phyloP scores from a whole-genome alignment of 2,329 filamentous ascomycete genomes.

The Colletotrichum coccodes region DNA sequence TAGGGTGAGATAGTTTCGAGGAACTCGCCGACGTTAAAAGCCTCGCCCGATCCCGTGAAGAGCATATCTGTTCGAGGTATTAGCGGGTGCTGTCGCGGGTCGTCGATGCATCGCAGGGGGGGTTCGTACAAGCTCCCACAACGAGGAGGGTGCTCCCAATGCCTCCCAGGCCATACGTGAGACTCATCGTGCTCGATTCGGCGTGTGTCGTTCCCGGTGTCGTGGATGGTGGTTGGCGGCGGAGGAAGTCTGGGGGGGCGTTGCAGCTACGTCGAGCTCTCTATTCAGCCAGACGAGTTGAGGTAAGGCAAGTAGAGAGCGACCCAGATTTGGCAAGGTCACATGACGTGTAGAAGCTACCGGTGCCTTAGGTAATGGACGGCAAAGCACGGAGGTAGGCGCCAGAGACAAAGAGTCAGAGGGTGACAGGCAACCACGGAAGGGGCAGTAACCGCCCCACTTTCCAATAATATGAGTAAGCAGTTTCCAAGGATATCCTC shows the following conservation, averaged over 20 bases:
- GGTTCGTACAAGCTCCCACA: slow-evolving; percentile 80
- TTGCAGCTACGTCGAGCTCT: slow-evolving; percentile 36
- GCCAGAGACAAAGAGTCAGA: background rate
- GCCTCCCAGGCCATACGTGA: slow-evolving; percentile 76
- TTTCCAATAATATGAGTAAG: slow-evolving; percentile 40
- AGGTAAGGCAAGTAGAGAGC: slow-evolving; percentile 22
- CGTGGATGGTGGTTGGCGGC: slow-evolving; percentile 24
- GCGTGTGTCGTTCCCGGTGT: slow-evolving; percentile 34
- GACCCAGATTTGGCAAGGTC: slow-evolving; percentile 43
- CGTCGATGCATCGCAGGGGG: slow-evolving; percentile 18
- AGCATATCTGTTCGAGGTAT: slow-evolving; percentile 82
- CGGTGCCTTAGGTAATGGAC: slow-evolving; percentile 10
- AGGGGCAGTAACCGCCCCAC: slow-evolving; percentile 4
- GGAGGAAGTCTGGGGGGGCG: slow-evolving; percentile 22
- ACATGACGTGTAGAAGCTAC: slow-evolving; percentile 44
- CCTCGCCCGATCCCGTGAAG: slow-evolving; percentile 94
- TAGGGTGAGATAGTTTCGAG: slow-evolving; percentile 94
- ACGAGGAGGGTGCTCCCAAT: slow-evolving; percentile 75
- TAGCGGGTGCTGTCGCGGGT: slow-evolving; percentile 23
- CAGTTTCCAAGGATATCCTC: slow-evolving; percentile 31
- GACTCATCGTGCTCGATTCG: slow-evolving; percentile 69
- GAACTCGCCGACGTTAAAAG: slow-evolving; percentile 96
- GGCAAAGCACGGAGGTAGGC: background rate
- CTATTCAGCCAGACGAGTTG: slow-evolving; percentile 8
- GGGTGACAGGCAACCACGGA: slow-evolving; percentile 3